Evolutionary conservation across 108 stramenopile species (phyloP).

Genomic region (Nitzschia putrida): DNA sequence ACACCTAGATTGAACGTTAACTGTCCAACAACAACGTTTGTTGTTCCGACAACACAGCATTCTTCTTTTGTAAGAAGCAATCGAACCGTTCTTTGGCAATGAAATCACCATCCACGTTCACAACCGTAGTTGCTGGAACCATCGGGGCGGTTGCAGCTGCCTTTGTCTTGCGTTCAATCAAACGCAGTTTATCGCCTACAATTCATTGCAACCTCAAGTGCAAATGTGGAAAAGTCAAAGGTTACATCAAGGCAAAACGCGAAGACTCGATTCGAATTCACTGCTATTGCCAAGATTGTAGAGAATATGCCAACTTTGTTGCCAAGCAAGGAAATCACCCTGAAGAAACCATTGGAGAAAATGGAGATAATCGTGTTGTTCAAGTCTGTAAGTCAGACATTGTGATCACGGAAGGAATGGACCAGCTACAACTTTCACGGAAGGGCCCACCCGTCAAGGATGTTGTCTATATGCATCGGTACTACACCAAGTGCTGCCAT

Average conservation of each 20-base stretch:
- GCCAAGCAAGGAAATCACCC: constrained; percentile 10
- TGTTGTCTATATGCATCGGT: constrained; percentile 26
- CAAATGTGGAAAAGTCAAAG: constrained; percentile 26
- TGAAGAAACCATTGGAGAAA: constrained; percentile 7
- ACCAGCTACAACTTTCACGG: constrained; percentile 9
- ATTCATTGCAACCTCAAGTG: constrained; percentile 11
- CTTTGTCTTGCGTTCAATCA: constrained; percentile 6
- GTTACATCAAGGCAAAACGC: constrained; percentile 9
- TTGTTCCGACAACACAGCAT: too few species aligned
- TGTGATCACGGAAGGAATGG: constrained; percentile 11
- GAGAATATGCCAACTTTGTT: constrained; percentile 15
- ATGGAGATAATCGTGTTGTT: constrained; percentile 20
- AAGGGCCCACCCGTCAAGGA: not conserved
- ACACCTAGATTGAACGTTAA: too few species aligned
- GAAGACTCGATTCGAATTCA: constrained; percentile 20
- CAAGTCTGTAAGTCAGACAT: constrained; percentile 30
- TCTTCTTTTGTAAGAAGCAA: too few species aligned
- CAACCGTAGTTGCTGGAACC: not conserved
- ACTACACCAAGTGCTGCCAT: constrained; percentile 25
- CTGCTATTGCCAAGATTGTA: constrained; percentile 33
- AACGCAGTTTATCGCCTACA: constrained; percentile 9
- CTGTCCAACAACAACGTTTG: too few species aligned
- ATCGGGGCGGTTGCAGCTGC: not conserved
- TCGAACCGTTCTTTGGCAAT: too few species aligned
- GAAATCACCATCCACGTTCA: not conserved